Conservation (phyloP, 805 yeast genomes). For the Barnettozyma botsteinii region DNA sequence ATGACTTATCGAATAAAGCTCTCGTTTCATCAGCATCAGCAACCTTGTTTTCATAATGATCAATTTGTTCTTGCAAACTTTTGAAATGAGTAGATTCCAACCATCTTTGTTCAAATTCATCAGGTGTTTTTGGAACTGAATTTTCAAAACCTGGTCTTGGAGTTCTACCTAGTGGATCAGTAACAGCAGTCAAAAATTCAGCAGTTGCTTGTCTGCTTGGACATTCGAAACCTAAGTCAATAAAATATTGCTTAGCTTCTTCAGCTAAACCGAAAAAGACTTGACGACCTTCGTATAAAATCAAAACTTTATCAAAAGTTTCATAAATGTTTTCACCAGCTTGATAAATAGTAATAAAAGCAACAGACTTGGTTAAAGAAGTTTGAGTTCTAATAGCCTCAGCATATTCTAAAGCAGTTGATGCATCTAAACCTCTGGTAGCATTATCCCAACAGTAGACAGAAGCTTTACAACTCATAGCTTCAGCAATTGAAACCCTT, state of each 20-base stretch:
- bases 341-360: conserved; percentile 65
- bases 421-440: conserved; percentile 80
- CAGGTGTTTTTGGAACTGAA: conserved; percentile 54
- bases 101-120: conserved; percentile 61
- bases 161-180: conserved; percentile 61
- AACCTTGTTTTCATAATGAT: conserved; percentile 29
- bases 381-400: conserved; percentile 63
- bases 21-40: conserved; percentile 30
- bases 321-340: conserved; percentile 64
- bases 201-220: conserved; percentile 66
- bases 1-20: conserved; percentile 25
- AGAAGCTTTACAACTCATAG: conserved; percentile 56
- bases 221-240: conserved; percentile 57
- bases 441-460: conserved; percentile 77
- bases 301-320: conserved; percentile 55
- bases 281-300: conserved; percentile 56
- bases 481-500: conserved; percentile 80
- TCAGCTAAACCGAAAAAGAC: conserved; percentile 55
- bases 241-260: conserved; percentile 52
- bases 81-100: conserved; percentile 37
- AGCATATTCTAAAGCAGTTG: conserved; percentile 74
- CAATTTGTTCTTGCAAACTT: conserved; percentile 40
- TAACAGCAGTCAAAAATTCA: conserved; percentile 63
- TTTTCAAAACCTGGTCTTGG: conserved; percentile 42
- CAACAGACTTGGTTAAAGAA: conserved; percentile 43